Conservation (phyloP, 345 rosid species). For the Hibiscus syriacus region DNA sequence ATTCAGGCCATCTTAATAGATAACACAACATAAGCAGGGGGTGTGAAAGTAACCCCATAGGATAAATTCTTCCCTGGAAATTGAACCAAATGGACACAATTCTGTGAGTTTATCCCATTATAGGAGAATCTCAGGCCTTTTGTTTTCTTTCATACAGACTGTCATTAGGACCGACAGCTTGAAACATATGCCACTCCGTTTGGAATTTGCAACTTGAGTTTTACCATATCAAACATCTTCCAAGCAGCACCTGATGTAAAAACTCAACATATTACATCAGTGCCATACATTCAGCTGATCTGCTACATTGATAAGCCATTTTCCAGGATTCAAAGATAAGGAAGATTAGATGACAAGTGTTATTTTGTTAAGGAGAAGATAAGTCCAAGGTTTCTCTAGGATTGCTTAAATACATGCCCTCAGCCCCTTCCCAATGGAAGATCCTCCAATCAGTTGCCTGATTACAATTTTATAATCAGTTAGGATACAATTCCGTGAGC, state of each 20-base stretch:
- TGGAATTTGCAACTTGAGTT: conserved; percentile 3
- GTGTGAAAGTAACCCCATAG: conserved; percentile 1
- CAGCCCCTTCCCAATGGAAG: conserved; percentile 4
- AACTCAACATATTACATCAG: conserved; percentile 1
- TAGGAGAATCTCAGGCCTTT: conserved; percentile 23
- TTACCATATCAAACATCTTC: not conserved
- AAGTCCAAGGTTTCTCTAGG: conserved; percentile 5
- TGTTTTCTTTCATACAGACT: conserved; percentile 16
- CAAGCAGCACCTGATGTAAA: conserved; percentile 7
- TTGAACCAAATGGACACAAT: conserved; percentile 17
- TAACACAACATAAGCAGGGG: conserved; percentile 4
- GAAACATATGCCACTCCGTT: not conserved
- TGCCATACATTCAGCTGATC: conserved; percentile 27
- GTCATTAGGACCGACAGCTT: conserved; percentile 15
- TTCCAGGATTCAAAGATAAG: conserved; percentile 17
- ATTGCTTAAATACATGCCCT: not conserved
- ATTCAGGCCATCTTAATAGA: conserved; percentile 17
- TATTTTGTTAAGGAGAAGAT: conserved; percentile 10
- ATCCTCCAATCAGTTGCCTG: conserved; percentile 19
- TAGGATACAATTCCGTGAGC: not conserved
- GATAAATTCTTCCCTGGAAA: not conserved
- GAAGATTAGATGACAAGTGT: conserved; percentile 16
- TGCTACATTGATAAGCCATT: conserved; percentile 15
- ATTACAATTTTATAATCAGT: conserved; percentile 8
- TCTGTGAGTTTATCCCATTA: conserved; percentile 21